These are phyloP conservation scores for Smallanthus sonchifolius DNA, from an alignment of 129 eudicot genomes.

Conservation along the genomic window DNA sequence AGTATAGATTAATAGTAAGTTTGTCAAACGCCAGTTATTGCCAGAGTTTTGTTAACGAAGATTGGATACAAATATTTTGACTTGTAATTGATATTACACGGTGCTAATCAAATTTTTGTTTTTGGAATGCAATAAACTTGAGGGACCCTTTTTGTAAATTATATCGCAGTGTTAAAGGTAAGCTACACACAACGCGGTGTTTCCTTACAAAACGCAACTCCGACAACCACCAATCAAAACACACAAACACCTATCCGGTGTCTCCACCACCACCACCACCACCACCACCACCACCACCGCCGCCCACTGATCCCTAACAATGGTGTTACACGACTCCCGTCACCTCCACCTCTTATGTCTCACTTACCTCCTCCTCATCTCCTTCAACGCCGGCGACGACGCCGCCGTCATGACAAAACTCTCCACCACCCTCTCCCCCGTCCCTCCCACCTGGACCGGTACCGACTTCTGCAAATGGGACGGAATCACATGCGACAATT, in stretches of 20 bases:
- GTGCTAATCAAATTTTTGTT: no score
- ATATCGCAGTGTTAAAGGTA: background rate
- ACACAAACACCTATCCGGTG: background rate
- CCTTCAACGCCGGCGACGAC: conserved; percentile 35
- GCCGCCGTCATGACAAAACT: conserved; percentile 48
- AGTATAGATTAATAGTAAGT: no score
- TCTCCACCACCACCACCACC: background rate
- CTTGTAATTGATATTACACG: no score
- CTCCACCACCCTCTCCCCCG: conserved; percentile 30
- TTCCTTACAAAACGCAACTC: conserved; percentile 10
- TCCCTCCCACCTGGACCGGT: conserved; percentile 50
- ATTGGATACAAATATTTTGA: no score
- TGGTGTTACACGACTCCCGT: conserved; percentile 5
- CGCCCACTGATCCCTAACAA: background rate
- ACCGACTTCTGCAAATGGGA: conserved; percentile 51
- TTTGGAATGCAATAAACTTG: no score
- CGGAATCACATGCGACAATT: conserved; percentile 48
- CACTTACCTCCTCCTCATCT: conserved; percentile 20
- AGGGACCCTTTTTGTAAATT: background rate
- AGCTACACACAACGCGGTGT: conserved; percentile 1
- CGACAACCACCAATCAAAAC: conserved; percentile 7
- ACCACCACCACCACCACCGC: background rate
- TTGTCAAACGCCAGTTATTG: no score
- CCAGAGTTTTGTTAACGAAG: no score
- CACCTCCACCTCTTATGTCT: conserved; percentile 17